Base-by-base conservation (phyloP, 352 stramenopile genomes). In the Phytopythium oedochilum region DNA sequence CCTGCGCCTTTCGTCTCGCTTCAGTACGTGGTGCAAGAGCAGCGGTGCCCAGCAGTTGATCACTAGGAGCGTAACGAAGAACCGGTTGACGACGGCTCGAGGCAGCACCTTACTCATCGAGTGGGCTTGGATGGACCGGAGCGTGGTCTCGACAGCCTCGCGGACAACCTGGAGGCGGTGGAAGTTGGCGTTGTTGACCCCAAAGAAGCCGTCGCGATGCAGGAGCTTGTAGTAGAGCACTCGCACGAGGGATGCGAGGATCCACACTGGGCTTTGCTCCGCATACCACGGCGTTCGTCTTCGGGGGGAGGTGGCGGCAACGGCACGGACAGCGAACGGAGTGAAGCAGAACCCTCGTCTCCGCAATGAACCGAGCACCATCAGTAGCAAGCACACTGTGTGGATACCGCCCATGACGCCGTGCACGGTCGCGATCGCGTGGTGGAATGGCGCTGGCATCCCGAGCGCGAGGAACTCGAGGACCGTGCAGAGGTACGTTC, bases 101-200 rank as follows among this genome's bases (percentile, higher is more conserved):
- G 64, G 61, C 2, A 74, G 35, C n/a, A 68, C 56, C n/a, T 26
- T 31, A 40, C 67, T 76, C 55, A 79, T 64, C 1, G 61, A 57
- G 12, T 68, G 64, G 18, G 64, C 64, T 44, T 79, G 61, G 26
- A 43, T 47, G 0, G 61, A 63, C 34, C 73, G 67, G 15, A 73
- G n/a, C 8, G 63, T 28, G 3, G 61, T 70, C 46, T 68, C 64
- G 0, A 71, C 23, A 11, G 57, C 59, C 51, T 75, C 70, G 4
- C 65, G 68, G n/a, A 55, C 22, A 8, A 77, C 25, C n/a, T 73
- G 55, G n/a, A 76, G 25, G 12, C 58, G 28, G 22, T 69, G 63
- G 38, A 69, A 76, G 46, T 74, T 59, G 1, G 43, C 43, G 2
- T 56, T 47, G 26, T 71, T 36, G 15, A 61, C 60, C 11, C 66